Evolutionary conservation across 2,329 filamentous ascomycete species (phyloP), one percentile per base, ranked within the genome.

Genomic region (Huntiella abstrusa): DNA sequence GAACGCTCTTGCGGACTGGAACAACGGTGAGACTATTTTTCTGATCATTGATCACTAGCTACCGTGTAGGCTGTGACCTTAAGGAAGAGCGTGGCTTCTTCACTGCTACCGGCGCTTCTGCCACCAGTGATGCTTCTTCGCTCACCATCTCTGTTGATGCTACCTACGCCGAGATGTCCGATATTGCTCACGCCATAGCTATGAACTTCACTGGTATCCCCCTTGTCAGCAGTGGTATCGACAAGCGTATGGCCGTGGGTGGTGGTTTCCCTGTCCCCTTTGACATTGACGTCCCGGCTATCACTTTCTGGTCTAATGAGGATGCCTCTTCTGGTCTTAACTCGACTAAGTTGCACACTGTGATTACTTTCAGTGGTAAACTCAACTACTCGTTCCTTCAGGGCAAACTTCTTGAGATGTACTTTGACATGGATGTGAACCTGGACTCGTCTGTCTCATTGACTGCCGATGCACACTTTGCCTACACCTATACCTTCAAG

Each of bases 1-100:
- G 12, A 38, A 55, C 41, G 52, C 53, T 33, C 41, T 54, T 8
- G 28, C 44, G 15, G 37, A 49, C 41, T 55, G 54, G 54, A 40
- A 37, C 22, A 32, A 16, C 2, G 46, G 50, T 1, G 45, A 50
- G 33, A 45, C 46, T 13, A 52, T 66, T 33, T 54, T 64, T 34
- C 51, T 67, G 43, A 57, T 67, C 51, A 66, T n/a, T n/a, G n/a
- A n/a, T n/a, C n/a, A n/a, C 64, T 11, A 66, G 63, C 53, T 59
- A 65, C 52, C 46, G 60, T 13, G 62, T 61, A 28, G 56, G 62
- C 49, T 65, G 64, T 49, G 61, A 65, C 46, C 52, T 53, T 12
- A 55, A 59, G 46, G 54, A 59, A 16, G 61, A 65, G 53, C 58
- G 63, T 33, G 59, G 62, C 5, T 60, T 64, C 51, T 64, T 64